Conservation (phyloP, 2,329 filamentous ascomycete species). For the Rhinocladiella similis region DNA sequence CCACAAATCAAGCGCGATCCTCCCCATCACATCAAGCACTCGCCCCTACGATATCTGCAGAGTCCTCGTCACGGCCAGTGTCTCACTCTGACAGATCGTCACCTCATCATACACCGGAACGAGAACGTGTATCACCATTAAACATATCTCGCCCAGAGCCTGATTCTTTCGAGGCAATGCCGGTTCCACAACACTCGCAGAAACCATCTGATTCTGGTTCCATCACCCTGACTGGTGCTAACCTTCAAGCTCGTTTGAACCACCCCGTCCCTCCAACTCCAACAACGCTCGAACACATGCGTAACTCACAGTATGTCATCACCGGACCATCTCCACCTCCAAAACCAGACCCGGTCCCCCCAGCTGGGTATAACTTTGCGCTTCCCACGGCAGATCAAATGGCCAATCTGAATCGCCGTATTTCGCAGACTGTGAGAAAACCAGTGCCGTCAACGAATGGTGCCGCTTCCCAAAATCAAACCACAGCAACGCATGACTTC, state of each 20-base stretch:
- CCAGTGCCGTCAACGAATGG: slow-evolving; percentile 12
- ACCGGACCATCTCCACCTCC: background rate
- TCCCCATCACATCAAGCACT: slow-evolving; percentile 3
- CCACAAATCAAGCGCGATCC: background rate
- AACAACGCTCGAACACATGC: slow-evolving; percentile 8
- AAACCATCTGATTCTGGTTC: slow-evolving; percentile 10
- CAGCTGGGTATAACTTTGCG: slow-evolving; percentile 6
- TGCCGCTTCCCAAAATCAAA: background rate
- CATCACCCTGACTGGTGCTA: slow-evolving; percentile 32
- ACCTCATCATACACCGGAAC: slow-evolving; percentile 10
- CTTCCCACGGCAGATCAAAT: slow-evolving; percentile 24
- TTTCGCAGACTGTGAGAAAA: slow-evolving; percentile 14
- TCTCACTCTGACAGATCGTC: slow-evolving; percentile 20
- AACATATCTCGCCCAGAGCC: slow-evolving; percentile 5
- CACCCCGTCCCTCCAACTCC: slow-evolving; percentile 35
- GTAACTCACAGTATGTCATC: slow-evolving; percentile 4
- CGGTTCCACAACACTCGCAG: slow-evolving; percentile 1
- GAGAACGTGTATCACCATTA: slow-evolving; percentile 14
- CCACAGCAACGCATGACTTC: slow-evolving; percentile 4
- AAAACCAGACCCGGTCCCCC: background rate
- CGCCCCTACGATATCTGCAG: slow-evolving; percentile 6
- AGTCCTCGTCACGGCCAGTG: slow-evolving; percentile 17
- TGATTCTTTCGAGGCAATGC: background rate
- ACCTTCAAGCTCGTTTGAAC: slow-evolving; percentile 34
- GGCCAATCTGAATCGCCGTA: slow-evolving; percentile 23